Percentiles rank a stretch among this genome's conserved stretches.
Conservation (phyloP, 164 flowering plant genomes). For the Warburgia ugandensis region DNA sequence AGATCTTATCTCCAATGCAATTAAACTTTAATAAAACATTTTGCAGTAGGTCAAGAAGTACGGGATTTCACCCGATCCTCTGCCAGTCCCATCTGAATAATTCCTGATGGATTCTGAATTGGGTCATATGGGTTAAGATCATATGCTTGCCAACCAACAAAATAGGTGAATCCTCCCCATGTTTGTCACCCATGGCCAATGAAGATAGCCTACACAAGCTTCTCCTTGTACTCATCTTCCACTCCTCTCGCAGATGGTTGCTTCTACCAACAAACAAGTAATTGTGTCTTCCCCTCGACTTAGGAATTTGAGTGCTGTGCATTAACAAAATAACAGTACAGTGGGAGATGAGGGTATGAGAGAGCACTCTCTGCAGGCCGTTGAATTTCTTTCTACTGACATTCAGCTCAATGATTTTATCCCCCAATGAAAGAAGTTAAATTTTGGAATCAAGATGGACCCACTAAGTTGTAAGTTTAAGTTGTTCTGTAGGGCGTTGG, state of each 20-base stretch:
- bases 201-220: constrained; percentile 1
- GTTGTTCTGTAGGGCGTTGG: no score
- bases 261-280: no score
- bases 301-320: background rate
- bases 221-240: background rate
- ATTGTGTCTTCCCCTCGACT: background rate
- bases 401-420: constrained; percentile 8
- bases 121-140: constrained; percentile 37
- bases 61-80: no score
- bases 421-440: no score
- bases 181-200: constrained; percentile 10
- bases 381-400: background rate
- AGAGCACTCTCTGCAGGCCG: background rate
- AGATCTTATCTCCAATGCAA: no score
- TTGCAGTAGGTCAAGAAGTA: no score
- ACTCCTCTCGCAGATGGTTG: background rate
- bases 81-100: no score
- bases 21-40: no score
- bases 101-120: constrained; percentile 46
- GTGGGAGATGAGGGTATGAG: no score
- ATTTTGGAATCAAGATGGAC: no score
- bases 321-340: background rate
- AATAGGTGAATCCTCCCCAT: constrained; percentile 36
- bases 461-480: no score
- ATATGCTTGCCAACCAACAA: constrained; percentile 40